Evolutionary conservation across 768 basidiomycete genomes (phyloP), one percentile per base, ranked within the genome.

Genomic region (Tylopilus cervinicoccineus): DNA sequence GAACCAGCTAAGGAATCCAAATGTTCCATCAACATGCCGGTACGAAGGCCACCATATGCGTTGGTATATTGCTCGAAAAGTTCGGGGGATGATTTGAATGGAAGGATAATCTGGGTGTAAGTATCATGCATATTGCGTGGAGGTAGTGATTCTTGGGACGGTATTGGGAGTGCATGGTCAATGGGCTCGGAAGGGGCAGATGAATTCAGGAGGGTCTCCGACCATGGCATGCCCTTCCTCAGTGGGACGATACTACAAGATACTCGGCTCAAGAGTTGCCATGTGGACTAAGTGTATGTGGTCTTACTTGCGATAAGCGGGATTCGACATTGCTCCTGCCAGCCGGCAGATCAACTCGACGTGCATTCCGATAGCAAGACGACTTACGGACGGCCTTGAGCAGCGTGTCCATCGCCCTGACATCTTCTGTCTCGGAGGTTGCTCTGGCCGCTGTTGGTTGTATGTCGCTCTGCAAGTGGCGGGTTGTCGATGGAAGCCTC

Each of bases 1-100:
- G 84, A 86, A 26, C 88, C 89, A 6, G 89, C 88, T n/a, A 91
- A 70, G 4, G 86, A 87, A 61, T 93, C 89, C 28, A 91, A 73
- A 60, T 90, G 84, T 66, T 87, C 83, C 81, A 88, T 83, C 23
- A 88, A 68, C 70, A 80, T 81, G 36, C 86, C 85, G 2, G 74
- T 85, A 34, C 85, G 76, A 52, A 88, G 81, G 16, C 84, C 82
- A 16, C 86, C 86, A 22, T 74, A 73, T 0, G 83, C 83, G 58
- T 86, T 88, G 7, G 78, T 83, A 57, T 87, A 87, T 50, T 80
- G 74, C 55, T 88, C 86, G 20, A 86, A 68, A 12, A 84, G 65
- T 45, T 75, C 64, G 0, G 80, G 73, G 14, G 77, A 76, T 1
- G 80, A 80, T 2, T 73, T 74, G 61, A 88, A 88, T 2, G 83